Conservation (phyloP, 495 filamentous ascomycete genomes). For the Hyaloscypha finlandica region DNA sequence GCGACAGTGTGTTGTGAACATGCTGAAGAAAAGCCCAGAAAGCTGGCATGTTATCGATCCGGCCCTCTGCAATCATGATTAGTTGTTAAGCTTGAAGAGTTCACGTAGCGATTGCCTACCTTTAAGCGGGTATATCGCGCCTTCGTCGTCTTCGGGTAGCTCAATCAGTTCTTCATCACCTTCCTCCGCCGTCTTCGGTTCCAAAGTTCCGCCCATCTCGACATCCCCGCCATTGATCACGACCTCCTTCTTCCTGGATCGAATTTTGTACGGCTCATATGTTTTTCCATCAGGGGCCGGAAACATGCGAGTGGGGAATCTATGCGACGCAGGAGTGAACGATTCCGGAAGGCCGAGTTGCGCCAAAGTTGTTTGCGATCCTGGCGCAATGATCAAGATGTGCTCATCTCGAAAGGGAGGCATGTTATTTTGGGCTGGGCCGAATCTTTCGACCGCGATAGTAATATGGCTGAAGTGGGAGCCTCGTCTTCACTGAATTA, state of each 20-base stretch:
- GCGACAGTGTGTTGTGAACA: constrained; percentile 82
- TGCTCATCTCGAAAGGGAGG: constrained; percentile 51
- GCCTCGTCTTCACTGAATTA: no score
- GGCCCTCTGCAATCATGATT: constrained; percentile 54
- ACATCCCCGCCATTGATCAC: constrained; percentile 46
- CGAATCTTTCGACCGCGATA: neutral
- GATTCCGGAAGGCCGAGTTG: constrained; percentile 91
- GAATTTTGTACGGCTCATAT: constrained; percentile 82
- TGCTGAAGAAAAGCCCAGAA: constrained; percentile 90
- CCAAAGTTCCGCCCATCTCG: constrained; percentile 45
- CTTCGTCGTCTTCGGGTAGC: constrained; percentile 82
- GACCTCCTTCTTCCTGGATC: constrained; percentile 62
- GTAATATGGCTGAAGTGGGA: no score
- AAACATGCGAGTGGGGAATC: constrained; percentile 93
- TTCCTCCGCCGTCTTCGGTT: constrained; percentile 31
- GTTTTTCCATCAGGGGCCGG: constrained; percentile 67
- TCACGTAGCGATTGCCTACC: constrained; percentile 33
- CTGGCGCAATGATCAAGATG: constrained; percentile 77
- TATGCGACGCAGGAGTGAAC: constrained; percentile 79
- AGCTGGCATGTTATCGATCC: constrained; percentile 82
- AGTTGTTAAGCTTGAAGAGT: neutral
- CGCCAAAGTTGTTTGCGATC: constrained; percentile 89
- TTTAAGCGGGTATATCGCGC: constrained; percentile 83
- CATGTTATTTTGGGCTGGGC: constrained; percentile 22
- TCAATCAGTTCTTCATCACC: constrained; percentile 69